phyloP scores from a whole-genome alignment of 2,329 filamentous ascomycete genomes.

The Diaporthe destruens region DNA sequence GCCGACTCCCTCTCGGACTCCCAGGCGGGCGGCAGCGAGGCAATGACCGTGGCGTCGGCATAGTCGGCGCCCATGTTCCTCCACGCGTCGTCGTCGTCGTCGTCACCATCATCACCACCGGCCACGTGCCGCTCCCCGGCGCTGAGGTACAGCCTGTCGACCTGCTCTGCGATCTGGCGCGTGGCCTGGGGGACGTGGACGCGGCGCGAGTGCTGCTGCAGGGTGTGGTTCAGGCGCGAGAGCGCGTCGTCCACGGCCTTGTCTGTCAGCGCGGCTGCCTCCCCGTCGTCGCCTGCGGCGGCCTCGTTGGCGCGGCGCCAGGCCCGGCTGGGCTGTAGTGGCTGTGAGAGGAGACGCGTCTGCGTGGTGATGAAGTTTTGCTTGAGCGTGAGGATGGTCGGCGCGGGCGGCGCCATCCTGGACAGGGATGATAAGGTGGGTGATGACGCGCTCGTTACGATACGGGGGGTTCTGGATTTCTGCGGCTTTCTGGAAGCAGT shows the following conservation, averaged over 20 bases:
- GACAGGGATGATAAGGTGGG: neutral
- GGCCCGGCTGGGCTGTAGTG: conserved; percentile 66
- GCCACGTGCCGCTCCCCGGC: conserved; percentile 53
- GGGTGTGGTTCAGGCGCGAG: conserved; percentile 69
- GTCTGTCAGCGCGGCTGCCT: conserved; percentile 53
- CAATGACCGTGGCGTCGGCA: conserved; percentile 57
- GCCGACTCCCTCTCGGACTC: conserved; percentile 53
- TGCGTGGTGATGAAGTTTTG: conserved; percentile 73
- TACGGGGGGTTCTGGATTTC: neutral
- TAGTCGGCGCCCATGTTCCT: conserved; percentile 59
- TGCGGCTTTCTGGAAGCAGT: neutral
- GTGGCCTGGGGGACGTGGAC: conserved; percentile 78
- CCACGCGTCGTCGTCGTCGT: conserved; percentile 52
- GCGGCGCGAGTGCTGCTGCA: conserved; percentile 74
- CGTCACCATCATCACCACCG: conserved; percentile 53
- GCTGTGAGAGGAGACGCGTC: conserved; percentile 72
- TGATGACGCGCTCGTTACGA: neutral
- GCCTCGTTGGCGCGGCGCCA: conserved; percentile 64
- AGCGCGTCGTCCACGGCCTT: conserved; percentile 69
- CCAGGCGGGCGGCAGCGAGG: conserved; percentile 63
- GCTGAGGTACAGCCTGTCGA: conserved; percentile 73
- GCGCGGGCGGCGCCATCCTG: conserved; percentile 53
- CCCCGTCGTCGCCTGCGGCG: conserved; percentile 49
- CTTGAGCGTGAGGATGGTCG: conserved; percentile 73
- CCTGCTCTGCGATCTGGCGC: conserved; percentile 79